Evolutionary conservation across 1,139 yeast species (phyloP).

Genomic region (Taphrina pruni): DNA sequence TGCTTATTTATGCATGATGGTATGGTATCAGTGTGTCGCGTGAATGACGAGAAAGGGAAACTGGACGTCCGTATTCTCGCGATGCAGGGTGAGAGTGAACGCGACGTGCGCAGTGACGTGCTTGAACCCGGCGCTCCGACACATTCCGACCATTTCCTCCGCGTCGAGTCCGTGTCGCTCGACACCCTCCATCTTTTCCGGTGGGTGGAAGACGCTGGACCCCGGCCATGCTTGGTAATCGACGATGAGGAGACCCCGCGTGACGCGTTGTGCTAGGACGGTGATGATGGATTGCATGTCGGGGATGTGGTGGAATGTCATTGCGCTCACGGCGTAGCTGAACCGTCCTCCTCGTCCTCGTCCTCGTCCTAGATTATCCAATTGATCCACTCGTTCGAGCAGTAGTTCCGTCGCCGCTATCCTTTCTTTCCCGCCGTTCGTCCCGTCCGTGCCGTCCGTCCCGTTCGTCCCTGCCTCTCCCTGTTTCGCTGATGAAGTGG

Average conservation of each 20-base stretch:
- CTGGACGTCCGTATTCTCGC: conserved; percentile 4
- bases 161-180: conserved; percentile 28
- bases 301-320: conserved; percentile 31
- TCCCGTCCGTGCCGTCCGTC: too few relatives aligned
- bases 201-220: conserved; percentile 25
- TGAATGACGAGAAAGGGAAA: conserved; percentile 25
- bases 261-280: conserved; percentile 16
- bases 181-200: conserved; percentile 24
- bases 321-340: conserved; percentile 12
- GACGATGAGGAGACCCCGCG: conserved; percentile 6
- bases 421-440: too few relatives aligned
- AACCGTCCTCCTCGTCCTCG: too few relatives aligned
- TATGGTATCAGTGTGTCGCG: background rate
- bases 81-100: conserved; percentile 8
- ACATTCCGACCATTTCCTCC: conserved; percentile 1
- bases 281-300: conserved; percentile 8
- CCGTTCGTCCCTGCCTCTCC: too few relatives aligned
- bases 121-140: conserved; percentile 10
- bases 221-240: conserved; percentile 20
- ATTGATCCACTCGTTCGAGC: background rate
- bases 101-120: conserved; percentile 3
- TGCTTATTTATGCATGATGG: too few relatives aligned
- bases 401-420: background rate
- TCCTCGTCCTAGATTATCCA: background rate
- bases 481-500: too few relatives aligned